Percentiles rank a stretch among this genome's conserved stretches.
These are phyloP conservation scores for Prunella vulgaris DNA, from an alignment of 257 asterid species.

Conservation along the genomic window DNA sequence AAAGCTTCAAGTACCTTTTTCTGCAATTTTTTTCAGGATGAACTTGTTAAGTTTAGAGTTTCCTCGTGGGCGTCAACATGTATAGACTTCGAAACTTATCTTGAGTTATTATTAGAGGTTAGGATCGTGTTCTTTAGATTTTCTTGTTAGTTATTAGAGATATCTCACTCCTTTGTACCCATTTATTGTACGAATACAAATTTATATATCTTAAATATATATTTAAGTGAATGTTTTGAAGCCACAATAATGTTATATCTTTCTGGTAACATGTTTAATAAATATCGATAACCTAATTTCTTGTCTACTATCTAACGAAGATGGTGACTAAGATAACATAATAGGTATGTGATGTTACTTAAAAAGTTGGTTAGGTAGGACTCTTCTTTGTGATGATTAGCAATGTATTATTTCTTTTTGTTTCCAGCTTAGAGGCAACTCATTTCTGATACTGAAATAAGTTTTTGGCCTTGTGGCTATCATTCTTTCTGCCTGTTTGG, in stretches of 20 bases:
- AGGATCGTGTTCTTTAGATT: neutral
- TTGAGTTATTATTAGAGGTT: neutral
- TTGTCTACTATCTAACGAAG: neutral
- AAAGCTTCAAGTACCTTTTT: neutral
- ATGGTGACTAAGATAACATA: neutral
- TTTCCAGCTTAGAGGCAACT: neutral
- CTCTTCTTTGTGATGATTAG: neutral
- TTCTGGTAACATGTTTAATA: neutral
- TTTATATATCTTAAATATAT: neutral
- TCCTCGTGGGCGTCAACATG: too few relatives aligned
- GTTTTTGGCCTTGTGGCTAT: neutral
- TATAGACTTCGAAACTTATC: neutral
- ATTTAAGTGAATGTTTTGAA: neutral
- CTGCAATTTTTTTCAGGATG: neutral
- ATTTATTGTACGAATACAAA: neutral
- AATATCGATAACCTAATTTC: neutral
- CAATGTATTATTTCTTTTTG: neutral
- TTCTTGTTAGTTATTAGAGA: neutral
- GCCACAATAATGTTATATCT: neutral
- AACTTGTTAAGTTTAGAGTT: neutral
- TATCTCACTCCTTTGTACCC: neutral
- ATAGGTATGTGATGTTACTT: neutral
- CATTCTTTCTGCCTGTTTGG: neutral
- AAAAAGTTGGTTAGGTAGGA: neutral
- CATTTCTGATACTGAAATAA: neutral